Evolutionary conservation across 1,139 yeast genomes (phyloP).

Genomic region (Trichomonascaceae sp.): DNA sequence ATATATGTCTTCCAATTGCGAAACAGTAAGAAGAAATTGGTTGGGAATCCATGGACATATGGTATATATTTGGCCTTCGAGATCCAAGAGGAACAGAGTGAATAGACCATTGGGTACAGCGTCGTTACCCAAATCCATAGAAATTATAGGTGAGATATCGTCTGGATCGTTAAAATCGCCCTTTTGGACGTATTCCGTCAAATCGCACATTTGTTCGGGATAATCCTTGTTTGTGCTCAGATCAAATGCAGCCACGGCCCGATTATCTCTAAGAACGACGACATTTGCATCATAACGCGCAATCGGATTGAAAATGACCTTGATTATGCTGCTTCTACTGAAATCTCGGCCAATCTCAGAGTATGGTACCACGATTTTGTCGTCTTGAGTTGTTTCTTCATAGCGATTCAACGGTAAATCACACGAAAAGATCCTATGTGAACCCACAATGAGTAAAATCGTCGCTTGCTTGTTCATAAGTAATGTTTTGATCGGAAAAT

Average conservation of each 20-base stretch:
- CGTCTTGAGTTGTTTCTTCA: background rate
- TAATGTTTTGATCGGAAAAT: slow-evolving; percentile 28
- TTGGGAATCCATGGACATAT: slow-evolving; percentile 53
- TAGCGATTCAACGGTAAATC: slow-evolving; percentile 22
- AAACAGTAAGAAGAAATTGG: slow-evolving; percentile 32
- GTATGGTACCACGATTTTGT: background rate
- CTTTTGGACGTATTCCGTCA: slow-evolving; percentile 1
- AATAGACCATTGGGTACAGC: slow-evolving; percentile 36
- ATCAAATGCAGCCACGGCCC: slow-evolving; percentile 35
- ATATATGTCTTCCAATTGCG: slow-evolving; percentile 36
- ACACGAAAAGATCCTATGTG: slow-evolving; percentile 30
- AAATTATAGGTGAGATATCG: slow-evolving; percentile 28
- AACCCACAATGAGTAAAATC: slow-evolving; percentile 38
- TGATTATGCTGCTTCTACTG: slow-evolving; percentile 17
- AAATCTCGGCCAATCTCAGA: slow-evolving; percentile 1
- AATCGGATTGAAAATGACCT: slow-evolving; percentile 41
- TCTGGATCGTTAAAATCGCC: slow-evolving; percentile 10
- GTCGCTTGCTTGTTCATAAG: slow-evolving; percentile 38
- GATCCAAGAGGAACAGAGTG: slow-evolving; percentile 43
- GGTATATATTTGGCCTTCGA: slow-evolving; percentile 51
- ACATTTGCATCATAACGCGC: slow-evolving; percentile 38
- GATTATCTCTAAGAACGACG: slow-evolving; percentile 37
- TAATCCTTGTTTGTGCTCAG: slow-evolving; percentile 24
- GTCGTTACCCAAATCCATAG: slow-evolving; percentile 45
- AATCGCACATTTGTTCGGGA: slow-evolving; percentile 25